Evolutionary conservation across 352 stramenopile species (phyloP).

Genomic region (Globisporangium takayamanum): DNA sequence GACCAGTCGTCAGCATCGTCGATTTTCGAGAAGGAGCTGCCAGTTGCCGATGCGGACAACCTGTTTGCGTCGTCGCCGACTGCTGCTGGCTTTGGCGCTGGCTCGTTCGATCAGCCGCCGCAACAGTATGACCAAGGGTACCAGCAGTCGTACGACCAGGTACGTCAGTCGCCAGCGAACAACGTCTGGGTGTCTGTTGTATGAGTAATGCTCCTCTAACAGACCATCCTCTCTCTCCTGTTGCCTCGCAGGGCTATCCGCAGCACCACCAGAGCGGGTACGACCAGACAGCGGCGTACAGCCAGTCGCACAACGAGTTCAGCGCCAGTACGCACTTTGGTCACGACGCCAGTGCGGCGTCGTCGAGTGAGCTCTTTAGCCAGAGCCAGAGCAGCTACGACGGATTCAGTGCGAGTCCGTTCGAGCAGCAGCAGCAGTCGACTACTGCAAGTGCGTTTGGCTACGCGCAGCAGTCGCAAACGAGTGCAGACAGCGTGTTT

Average conservation of each 20-base stretch:
- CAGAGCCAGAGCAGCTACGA: conserved; percentile 12
- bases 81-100: conserved; percentile 22
- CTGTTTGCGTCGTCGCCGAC: conserved; percentile 44
- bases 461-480: conserved; percentile 2
- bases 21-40: conserved; percentile 42
- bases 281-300: conserved; percentile 3
- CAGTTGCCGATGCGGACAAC: conserved; percentile 44
- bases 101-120: conserved; percentile 23
- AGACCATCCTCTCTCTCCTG: neutral
- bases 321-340: conserved; percentile 17
- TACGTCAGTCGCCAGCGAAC: conserved; percentile 7
- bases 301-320: conserved; percentile 9
- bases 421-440: conserved; percentile 4
- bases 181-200: neutral
- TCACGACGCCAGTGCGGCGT: conserved; percentile 13
- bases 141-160: conserved; percentile 30
- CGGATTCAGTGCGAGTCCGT: conserved; percentile 7
- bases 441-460: neutral
- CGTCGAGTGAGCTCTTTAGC: conserved; percentile 22
- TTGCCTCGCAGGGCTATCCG: conserved; percentile 3
- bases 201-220: neutral
- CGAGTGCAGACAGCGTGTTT: neutral
- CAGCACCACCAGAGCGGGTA: conserved; percentile 17
- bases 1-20: conserved; percentile 11
- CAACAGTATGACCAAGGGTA: conserved; percentile 26